Evolutionary conservation across 345 rosid species (phyloP), one percentile per base, ranked within the genome.

Genomic region (Lepidium africanum): DNA sequence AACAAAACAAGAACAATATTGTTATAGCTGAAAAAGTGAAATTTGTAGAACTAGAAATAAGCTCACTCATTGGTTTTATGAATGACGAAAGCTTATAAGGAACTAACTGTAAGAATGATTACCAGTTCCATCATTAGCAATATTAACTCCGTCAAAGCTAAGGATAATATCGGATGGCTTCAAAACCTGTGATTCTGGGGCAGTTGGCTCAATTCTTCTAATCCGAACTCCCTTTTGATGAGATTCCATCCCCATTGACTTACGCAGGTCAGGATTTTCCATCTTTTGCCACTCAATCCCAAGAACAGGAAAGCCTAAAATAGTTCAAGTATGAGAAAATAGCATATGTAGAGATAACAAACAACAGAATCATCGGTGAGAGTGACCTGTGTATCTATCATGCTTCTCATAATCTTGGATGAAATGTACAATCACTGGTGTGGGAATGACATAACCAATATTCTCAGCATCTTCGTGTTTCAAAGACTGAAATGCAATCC

Each of bases 271-370:
- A 43, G 97, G 97, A 78, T 93, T 93, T 70, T 93, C 98, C 96
- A 93, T 93, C 83, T 93, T 93, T 81, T 93, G 98, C 98, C 98
- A 93, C 75, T 88, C 98, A 75, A 90, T 83, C n/a, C 97, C 97
- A 59, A 93, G 86, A 65, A 88, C 75, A 14, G 98, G 97, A 72
- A 93, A 88, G 17, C 97, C 98, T 93, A 67, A 47, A 46, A 76
- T 33, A 56, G 48, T 6, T 13, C 71, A 72, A 63, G 25, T 50
- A 52, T 46, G 61, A 74, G 53, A 49, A 58, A 36, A 27, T 12
- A 67, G 10, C 19, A 80, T 16, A 52, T 17, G 32, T 35, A 17
- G 27, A 35, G 36, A 59, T 63, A 35, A 33, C 23, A 63, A 54
- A 37, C 49, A 72, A 38, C 45, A 67, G 17, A 13, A 36, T 21